Conservation (phyloP, 108 stramenopile species). For the Cyclostephanos tholiformis region DNA sequence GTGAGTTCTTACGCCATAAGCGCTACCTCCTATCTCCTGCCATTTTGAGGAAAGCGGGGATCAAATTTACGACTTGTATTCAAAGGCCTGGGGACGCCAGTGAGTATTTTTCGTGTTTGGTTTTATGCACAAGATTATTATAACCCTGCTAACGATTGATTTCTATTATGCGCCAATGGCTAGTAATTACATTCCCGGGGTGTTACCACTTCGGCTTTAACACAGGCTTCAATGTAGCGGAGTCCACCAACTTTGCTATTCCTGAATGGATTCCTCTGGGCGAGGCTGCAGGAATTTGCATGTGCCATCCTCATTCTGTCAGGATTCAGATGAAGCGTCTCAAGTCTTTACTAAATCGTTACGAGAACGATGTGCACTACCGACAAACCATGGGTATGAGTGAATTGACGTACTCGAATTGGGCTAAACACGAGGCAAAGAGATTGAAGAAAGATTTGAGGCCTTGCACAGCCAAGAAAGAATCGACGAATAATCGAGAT, state of each 20-base stretch:
- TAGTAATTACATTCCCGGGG: conserved; percentile 93
- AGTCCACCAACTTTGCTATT: conserved; percentile 94
- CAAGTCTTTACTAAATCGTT: conserved; percentile 65
- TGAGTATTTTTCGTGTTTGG: conserved; percentile 13
- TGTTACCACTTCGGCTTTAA: conserved; percentile 99
- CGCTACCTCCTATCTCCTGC: conserved; percentile 86
- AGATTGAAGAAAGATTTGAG: conserved; percentile 42
- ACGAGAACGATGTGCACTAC: conserved; percentile 64
- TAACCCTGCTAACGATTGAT: not conserved
- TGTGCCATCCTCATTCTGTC: conserved; percentile 92
- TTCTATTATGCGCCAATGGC: not conserved
- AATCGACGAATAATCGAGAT: not conserved
- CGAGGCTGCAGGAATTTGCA: conserved; percentile 76
- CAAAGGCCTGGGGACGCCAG: conserved; percentile 95
- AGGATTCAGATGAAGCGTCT: conserved; percentile 89
- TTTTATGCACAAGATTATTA: not conserved
- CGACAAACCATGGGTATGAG: conserved; percentile 32
- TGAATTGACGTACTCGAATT: conserved; percentile 38
- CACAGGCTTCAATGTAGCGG: conserved; percentile 97
- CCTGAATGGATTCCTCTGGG: conserved; percentile 94
- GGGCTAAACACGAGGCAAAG: conserved; percentile 55
- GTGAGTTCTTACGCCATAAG: conserved; percentile 97
- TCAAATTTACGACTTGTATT: conserved; percentile 86
- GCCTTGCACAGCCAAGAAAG: conserved; percentile 4
- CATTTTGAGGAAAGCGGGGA: conserved; percentile 89